These are phyloP conservation scores for Trapa incisa DNA, from an alignment of 345 rosid species.

Conservation along the genomic window DNA sequence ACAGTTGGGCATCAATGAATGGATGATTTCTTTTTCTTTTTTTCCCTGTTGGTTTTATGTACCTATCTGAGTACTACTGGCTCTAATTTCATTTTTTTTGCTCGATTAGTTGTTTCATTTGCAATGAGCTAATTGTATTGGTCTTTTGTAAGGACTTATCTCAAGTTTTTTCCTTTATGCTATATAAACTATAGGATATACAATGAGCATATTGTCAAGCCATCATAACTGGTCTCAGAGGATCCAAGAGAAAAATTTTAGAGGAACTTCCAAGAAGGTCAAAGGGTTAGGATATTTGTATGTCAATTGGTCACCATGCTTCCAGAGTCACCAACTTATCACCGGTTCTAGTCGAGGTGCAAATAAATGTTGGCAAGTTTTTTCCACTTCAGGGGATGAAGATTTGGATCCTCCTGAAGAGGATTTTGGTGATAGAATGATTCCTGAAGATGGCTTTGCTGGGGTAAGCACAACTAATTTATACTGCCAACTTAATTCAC, in stretches of 20 bases:
- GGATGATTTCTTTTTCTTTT: no score
- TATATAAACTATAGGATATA: conserved; percentile 25
- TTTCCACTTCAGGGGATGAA: conserved; percentile 39
- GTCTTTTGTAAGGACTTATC: no score
- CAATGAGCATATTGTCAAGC: conserved; percentile 49
- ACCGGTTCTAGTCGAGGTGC: conserved; percentile 9
- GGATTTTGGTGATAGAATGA: not conserved
- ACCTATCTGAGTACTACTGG: no score
- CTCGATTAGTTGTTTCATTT: not conserved
- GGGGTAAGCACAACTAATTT: conserved; percentile 4
- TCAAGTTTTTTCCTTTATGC: no score
- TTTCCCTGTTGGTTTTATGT: no score
- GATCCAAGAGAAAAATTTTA: conserved; percentile 22
- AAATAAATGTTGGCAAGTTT: conserved; percentile 27
- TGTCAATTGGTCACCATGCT: conserved; percentile 18
- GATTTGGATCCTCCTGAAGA: conserved; percentile 24
- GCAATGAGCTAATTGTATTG: no score
- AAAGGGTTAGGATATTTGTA: conserved; percentile 24
- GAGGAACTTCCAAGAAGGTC: conserved; percentile 27
- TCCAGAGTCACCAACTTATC: conserved; percentile 18
- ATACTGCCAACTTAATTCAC: not conserved
- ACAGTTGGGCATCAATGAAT: no score
- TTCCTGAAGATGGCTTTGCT: conserved; percentile 1
- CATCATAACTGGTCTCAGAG: conserved; percentile 40
- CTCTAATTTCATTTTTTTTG: not conserved